Base-by-base conservation (phyloP, 805 yeast species). In the Scheffersomyces lignosus region DNA sequence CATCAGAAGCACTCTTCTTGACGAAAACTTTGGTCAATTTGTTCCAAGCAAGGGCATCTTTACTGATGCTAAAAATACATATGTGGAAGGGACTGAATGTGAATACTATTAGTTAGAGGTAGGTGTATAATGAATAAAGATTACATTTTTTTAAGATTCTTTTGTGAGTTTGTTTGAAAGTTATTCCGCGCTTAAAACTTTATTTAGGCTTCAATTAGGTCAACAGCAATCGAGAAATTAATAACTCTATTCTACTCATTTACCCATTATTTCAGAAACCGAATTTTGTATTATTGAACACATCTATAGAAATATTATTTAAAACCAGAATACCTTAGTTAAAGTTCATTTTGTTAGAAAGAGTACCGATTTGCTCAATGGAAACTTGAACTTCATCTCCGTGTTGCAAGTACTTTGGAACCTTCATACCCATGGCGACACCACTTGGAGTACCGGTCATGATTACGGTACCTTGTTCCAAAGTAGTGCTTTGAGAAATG, bases 371-470 rank as follows among this genome's bases (percentile, higher is more conserved):
- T 4, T 61, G 53, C 18, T 67, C 72, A 20, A 75, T 54, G 33
- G 54, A 54, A 38, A 75, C 62, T 34, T 60, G 69, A 12, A 71
- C 67, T 2, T 53, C 58, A 44, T 76, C 80, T 7, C 72, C 74
- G 43, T 76, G 52, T 36, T 55, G 49, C 22, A 76, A 55, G 66
- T 70, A 75, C 9, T 7, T 10, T 7, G 24, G 24, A 10, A 10
- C 24, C 14, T 70, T 70, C 45, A 62, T 54, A 4, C 80, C 80
- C 52, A 66, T 58, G 4, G 78, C 81, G 7, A 73, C 79, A 17
- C 81, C 81, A 13, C 69, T 56, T 7, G 81, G 81, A 5, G 82
- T 77, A 4, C 82, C 82, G 38, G 79, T 76, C 49, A 73, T 70
- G 36, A 77, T 71, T 16, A 77, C 42, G 46, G 74, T 79, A 28